Evolutionary conservation across 2,329 filamentous ascomycete genomes (phyloP), one percentile per base, ranked within the genome.

Genomic region (Stachybotrys elegans): DNA sequence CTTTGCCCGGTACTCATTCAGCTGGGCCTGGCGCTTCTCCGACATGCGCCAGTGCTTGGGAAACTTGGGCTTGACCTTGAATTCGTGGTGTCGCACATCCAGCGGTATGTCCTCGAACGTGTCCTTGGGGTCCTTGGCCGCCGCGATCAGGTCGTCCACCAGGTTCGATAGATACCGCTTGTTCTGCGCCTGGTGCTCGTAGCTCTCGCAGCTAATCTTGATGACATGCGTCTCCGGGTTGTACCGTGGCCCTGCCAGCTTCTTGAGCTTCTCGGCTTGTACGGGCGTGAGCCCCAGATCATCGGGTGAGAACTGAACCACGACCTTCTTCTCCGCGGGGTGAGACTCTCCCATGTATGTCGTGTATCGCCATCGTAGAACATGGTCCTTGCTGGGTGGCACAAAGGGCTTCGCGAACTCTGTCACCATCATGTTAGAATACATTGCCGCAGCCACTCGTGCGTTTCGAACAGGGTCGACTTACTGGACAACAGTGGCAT

Each of bases 311-410:
- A 97, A 95, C 62, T 96, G 88, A 44, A 97, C 82, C 12, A 97
- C 91, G 17, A 98, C 91, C 73, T 98, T 98, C 61, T 83, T 84
- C 67, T 90, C 83, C 3, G 92, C 89, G 0, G 93, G 92, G 69
- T 98, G 94, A 44, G 79, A 73, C 68, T 97, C 93, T 57, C 92
- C 92, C 78, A 98, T 85, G 70, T 97, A 97, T 29, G 86, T 91
- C 14, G 93, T 98, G 73, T 95, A 96, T 57, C 93, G 85, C 81
- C 96, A 98, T 57, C 92, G 86, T 46, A 98, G 80, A 37, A 89
- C 81, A 55, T 87, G 76, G 37, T 81, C 66, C 22, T 74, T 65
- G 13, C 78, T 75, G 2, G 92, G 89, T 3, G 83, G 79, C 48
- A 76, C 69, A 63, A 95, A 97, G 16, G 88, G 85, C 66, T 88